Evolutionary conservation across 352 stramenopile genomes (phyloP).

Genomic region (Blastocystis sp.): DNA sequence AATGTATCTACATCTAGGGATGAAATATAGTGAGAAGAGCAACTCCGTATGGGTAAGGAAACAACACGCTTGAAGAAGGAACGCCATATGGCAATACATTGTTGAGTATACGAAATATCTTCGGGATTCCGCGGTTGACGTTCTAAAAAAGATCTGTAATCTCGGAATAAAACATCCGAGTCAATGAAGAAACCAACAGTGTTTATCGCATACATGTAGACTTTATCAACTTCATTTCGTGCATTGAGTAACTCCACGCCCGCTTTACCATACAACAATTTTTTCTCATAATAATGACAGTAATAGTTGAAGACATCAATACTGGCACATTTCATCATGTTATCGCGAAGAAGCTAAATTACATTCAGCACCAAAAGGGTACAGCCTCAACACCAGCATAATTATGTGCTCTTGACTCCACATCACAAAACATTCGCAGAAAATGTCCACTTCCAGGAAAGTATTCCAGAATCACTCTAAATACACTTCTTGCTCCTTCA

Average conservation of each 20-base stretch:
- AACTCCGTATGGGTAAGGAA: background rate
- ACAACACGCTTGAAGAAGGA: background rate
- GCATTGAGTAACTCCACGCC: background rate
- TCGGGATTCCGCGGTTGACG: background rate
- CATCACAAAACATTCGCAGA: slow-evolving; percentile 22
- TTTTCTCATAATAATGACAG: slow-evolving; percentile 44
- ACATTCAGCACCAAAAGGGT: no score
- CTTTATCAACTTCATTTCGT: background rate
- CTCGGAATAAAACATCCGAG: background rate
- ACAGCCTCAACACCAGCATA: background rate
- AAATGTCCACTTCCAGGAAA: slow-evolving; percentile 34
- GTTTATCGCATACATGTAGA: slow-evolving; percentile 17
- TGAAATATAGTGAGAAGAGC: background rate
- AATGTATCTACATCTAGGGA: background rate
- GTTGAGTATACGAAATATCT: background rate
- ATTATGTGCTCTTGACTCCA: background rate
- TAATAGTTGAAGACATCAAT: slow-evolving; percentile 55
- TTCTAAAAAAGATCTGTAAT: slow-evolving; percentile 21
- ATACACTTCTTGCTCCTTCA: slow-evolving; percentile 5
- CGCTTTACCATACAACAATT: background rate
- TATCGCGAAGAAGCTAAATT: background rate
- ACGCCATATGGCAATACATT: background rate
- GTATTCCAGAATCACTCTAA: slow-evolving; percentile 37
- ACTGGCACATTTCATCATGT: slow-evolving; percentile 25
- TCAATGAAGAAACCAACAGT: slow-evolving; percentile 37